Percentiles rank a stretch among this genome's conserved stretches.
Evolutionary conservation across 225 moss, liverwort and hornwort genomes (phyloP).

Genomic region (Polytrichum commune): DNA sequence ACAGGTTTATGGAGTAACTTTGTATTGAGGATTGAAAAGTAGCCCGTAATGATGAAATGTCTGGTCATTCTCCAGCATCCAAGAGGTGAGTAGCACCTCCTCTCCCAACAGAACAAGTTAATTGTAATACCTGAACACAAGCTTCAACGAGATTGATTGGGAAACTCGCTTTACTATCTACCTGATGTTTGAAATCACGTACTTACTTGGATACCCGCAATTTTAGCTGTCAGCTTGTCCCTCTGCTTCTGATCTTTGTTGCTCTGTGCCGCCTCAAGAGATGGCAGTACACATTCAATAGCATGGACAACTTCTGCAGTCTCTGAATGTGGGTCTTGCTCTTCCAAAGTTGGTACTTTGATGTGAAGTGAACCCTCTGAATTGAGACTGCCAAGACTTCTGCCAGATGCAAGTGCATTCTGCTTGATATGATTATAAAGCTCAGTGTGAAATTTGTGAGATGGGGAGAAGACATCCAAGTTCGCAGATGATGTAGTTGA

Average conservation of each 20-base stretch:
- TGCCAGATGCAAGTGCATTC: constrained; percentile 28
- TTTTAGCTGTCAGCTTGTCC: constrained; percentile 39
- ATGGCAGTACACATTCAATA: constrained; percentile 36
- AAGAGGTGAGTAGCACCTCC: constrained; percentile 1
- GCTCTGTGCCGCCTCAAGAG: constrained; percentile 45
- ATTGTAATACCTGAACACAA: background rate
- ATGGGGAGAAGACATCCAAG: constrained; percentile 32
- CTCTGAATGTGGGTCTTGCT: constrained; percentile 53
- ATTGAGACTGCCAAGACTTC: constrained; percentile 21
- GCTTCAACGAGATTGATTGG: background rate
- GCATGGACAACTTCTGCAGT: constrained; percentile 51
- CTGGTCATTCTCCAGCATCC: constrained; percentile 7
- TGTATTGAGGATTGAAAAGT: constrained; percentile 20
- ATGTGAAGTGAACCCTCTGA: constrained; percentile 50
- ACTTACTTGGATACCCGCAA: constrained; percentile 57
- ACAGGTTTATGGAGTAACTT: background rate
- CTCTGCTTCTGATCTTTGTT: constrained; percentile 31
- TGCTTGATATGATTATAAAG: constrained; percentile 32
- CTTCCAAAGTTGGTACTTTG: constrained; percentile 49
- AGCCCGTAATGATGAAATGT: background rate
- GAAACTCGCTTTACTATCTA: background rate
- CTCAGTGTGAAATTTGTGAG: constrained; percentile 43
- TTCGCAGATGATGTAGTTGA: constrained; percentile 7
- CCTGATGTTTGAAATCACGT: constrained; percentile 15
- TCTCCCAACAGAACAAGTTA: constrained; percentile 3